These are phyloP conservation scores for Pseudonitzschia delicatissima DNA, from an alignment of 108 stramenopile genomes.

Conservation along the genomic window DNA sequence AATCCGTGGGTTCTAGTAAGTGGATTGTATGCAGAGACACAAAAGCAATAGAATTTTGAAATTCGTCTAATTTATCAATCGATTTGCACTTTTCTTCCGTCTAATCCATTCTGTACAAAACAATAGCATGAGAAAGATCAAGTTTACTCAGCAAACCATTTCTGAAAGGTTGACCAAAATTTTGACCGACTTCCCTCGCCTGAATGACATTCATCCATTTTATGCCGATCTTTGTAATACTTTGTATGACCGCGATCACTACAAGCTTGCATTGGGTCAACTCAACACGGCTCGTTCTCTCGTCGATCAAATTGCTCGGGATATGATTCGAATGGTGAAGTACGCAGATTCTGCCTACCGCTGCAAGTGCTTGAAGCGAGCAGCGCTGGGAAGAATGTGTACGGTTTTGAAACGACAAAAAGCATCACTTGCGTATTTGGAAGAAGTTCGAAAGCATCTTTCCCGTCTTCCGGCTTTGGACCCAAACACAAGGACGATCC, in stretches of 20 bases:
- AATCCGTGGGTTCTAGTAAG: conserved; percentile 96
- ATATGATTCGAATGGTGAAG: conserved; percentile 98
- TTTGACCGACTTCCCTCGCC: conserved; percentile 95
- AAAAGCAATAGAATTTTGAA: background rate
- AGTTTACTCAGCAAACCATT: conserved; percentile 98
- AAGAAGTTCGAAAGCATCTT: conserved; percentile 98
- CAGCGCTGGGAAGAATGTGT: conserved; percentile 98
- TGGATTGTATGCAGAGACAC: conserved; percentile 3
- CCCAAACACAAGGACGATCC: conserved; percentile 96
- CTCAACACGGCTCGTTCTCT: conserved; percentile 94
- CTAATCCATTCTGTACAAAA: too few relatives aligned
- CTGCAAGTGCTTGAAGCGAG: conserved; percentile 99
- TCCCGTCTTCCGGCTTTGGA: conserved; percentile 96
- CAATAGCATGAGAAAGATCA: conserved; percentile 96
- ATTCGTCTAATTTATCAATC: conserved; percentile 7
- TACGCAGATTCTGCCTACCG: conserved; percentile 98
- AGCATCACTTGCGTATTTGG: conserved; percentile 92
- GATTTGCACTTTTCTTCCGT: too few relatives aligned
- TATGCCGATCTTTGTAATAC: conserved; percentile 99
- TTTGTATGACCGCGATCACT: conserved; percentile 98
- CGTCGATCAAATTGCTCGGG: conserved; percentile 87
- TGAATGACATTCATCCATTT: conserved; percentile 99
- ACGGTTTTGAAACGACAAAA: conserved; percentile 98
- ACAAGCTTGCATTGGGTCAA: conserved; percentile 99
- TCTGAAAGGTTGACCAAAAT: conserved; percentile 89